Evolutionary conservation across 352 stramenopile genomes (phyloP).

Genomic region (Pythium pyrilobum): DNA sequence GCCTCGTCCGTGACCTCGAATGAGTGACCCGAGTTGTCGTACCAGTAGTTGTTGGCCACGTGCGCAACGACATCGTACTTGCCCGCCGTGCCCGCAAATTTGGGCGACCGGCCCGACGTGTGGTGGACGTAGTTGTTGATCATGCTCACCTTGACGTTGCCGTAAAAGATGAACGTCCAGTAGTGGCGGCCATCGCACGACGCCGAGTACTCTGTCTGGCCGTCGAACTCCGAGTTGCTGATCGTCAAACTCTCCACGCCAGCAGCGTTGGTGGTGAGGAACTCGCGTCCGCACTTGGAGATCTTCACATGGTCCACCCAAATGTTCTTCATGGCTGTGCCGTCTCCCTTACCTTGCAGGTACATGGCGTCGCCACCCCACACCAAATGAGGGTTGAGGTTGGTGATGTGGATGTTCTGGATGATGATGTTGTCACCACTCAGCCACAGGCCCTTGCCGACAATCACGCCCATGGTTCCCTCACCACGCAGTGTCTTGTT

Average conservation of each 20-base stretch:
- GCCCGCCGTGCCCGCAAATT: conserved; percentile 23
- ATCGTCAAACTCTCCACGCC: conserved; percentile 33
- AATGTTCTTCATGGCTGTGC: conserved; percentile 22
- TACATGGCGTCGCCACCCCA: conserved; percentile 27
- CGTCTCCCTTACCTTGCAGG: conserved; percentile 18
- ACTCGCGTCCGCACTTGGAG: conserved; percentile 28
- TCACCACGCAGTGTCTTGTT: conserved; percentile 46
- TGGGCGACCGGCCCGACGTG: conserved; percentile 35
- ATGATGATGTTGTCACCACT: conserved; percentile 40
- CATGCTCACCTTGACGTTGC: conserved; percentile 30
- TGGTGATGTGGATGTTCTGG: conserved; percentile 51
- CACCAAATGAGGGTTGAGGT: conserved; percentile 45
- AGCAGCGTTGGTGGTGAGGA: conserved; percentile 32
- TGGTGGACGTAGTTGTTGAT: conserved; percentile 43
- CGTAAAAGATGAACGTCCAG: conserved; percentile 38
- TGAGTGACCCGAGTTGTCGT: conserved; percentile 16
- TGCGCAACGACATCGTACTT: conserved; percentile 24
- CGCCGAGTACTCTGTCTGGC: conserved; percentile 30
- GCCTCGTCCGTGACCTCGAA: conserved; percentile 14
- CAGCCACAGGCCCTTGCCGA: conserved; percentile 38
- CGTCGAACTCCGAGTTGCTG: conserved; percentile 53
- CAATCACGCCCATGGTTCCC: conserved; percentile 27
- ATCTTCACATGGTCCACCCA: conserved; percentile 54
- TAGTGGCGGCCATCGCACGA: conserved; percentile 51
- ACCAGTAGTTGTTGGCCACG: conserved; percentile 21